Conservation (phyloP, 176 grass and related monocot genomes). For the Areca catechu region DNA sequence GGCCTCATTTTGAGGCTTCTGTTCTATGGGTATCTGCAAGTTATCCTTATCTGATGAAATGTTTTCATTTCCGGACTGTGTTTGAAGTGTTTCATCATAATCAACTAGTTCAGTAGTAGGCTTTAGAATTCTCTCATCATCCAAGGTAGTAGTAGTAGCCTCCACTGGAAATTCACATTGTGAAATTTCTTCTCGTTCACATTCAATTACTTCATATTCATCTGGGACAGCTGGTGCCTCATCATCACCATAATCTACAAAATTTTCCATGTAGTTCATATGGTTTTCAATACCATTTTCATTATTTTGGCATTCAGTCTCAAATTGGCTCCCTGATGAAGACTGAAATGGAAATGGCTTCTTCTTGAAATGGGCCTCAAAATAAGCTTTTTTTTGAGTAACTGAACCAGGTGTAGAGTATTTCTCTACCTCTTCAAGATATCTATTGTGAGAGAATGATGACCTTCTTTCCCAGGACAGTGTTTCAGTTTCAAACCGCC, state of each 20-base stretch:
- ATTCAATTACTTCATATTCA: not conserved
- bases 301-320: not conserved
- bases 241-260: not conserved
- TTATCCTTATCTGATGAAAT: constrained; percentile 1
- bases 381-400: constrained; percentile 25
- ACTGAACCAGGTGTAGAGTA: constrained; percentile 16
- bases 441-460: constrained; percentile 23
- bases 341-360: not conserved
- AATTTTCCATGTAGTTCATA: not conserved
- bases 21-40: not conserved
- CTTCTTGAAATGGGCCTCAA: constrained; percentile 30
- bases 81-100: constrained; percentile 7
- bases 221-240: not conserved
- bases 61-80: not conserved
- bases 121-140: not conserved
- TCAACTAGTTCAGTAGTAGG: not conserved
- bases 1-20: not conserved
- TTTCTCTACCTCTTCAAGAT: constrained; percentile 25
- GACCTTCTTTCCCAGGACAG: constrained; percentile 26
- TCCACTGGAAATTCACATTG: not conserved
- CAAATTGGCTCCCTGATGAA: constrained; percentile 1
- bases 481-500: constrained; percentile 22
- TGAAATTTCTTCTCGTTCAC: constrained; percentile 7
- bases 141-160: not conserved
- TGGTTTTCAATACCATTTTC: constrained; percentile 4